A percentile compares a stretch with the other conserved stretches of the same genome.
phyloP scores from a whole-genome alignment of 345 rosid species.

The Salix arbutifolia region DNA sequence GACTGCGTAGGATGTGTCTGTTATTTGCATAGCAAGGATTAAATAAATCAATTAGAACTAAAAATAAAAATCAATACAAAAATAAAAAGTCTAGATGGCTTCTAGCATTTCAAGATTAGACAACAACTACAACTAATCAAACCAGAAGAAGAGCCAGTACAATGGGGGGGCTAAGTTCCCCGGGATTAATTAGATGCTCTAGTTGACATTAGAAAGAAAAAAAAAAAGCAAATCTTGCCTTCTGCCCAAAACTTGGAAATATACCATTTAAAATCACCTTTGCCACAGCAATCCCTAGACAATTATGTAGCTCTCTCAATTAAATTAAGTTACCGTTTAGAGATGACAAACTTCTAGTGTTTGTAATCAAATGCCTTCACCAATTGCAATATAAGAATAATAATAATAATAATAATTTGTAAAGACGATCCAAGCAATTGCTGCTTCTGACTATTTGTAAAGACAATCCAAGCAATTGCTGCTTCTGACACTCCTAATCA shows the following conservation, averaged over 20 bases:
- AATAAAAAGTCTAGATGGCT: neutral
- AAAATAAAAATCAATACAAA: neutral
- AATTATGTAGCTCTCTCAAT: neutral
- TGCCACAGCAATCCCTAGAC: neutral
- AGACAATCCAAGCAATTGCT: neutral
- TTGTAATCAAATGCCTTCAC: neutral
- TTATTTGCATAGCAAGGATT: slow-evolving; percentile 13
- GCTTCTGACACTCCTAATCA: neutral
- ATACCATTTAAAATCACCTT: neutral
- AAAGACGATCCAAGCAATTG: neutral
- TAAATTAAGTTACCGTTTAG: neutral
- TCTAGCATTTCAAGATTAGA: slow-evolving; percentile 3
- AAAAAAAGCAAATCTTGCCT: neutral
- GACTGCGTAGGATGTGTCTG: slow-evolving; percentile 99
- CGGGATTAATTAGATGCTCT: neutral
- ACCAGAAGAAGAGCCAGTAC: neutral
- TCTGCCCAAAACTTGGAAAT: neutral
- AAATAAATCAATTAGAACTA: slow-evolving; percentile 1
- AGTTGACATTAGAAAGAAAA: neutral
- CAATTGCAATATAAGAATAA: no score
- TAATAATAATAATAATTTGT: neutral
- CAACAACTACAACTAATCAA: neutral
- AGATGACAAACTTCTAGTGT: neutral
- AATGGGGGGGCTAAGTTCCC: no score
- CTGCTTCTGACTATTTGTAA: neutral